These are phyloP conservation scores for Dryadomyces quercus-mongolicae DNA, from an alignment of 2,329 filamentous ascomycete genomes.

Conservation along the genomic window DNA sequence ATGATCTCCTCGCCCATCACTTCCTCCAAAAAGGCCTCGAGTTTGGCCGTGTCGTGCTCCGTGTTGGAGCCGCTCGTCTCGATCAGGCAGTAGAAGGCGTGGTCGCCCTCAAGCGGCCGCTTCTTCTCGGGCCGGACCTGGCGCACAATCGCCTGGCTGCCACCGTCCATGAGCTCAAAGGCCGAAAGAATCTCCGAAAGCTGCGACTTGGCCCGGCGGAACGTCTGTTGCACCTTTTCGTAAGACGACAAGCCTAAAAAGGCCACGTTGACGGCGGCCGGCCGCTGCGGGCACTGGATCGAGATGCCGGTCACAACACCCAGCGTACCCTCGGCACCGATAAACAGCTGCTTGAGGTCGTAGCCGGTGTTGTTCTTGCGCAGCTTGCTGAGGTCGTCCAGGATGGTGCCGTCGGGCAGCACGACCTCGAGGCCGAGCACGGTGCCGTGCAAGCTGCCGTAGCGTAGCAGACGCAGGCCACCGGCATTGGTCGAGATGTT, in stretches of 20 bases:
- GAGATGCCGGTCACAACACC: slow-evolving; percentile 88
- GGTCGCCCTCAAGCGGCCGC: slow-evolving; percentile 66
- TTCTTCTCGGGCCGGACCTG: slow-evolving; percentile 60
- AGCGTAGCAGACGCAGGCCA: slow-evolving; percentile 76
- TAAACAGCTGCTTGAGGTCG: slow-evolving; percentile 92
- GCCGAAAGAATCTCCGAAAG: slow-evolving; percentile 92
- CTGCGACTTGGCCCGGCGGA: slow-evolving; percentile 77
- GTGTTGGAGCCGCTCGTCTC: slow-evolving; percentile 92
- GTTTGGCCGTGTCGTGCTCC: slow-evolving; percentile 87
- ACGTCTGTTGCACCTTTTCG: slow-evolving; percentile 77
- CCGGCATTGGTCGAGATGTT: slow-evolving; percentile 96
- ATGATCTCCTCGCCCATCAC: slow-evolving; percentile 81
- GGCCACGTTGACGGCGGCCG: slow-evolving; percentile 84
- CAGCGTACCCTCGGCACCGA: slow-evolving; percentile 88
- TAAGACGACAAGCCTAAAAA: slow-evolving; percentile 87
- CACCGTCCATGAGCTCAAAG: slow-evolving; percentile 91
- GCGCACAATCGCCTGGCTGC: slow-evolving; percentile 67
- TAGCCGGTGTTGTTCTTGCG: slow-evolving; percentile 99
- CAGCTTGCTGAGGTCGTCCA: slow-evolving; percentile 77
- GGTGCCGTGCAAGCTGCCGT: slow-evolving; percentile 87
- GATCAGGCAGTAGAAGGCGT: slow-evolving; percentile 93
- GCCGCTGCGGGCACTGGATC: slow-evolving; percentile 77
- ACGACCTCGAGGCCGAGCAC: slow-evolving; percentile 91
- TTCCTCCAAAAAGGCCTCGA: slow-evolving; percentile 80
- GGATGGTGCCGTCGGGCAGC: slow-evolving; percentile 80